Base-by-base conservation (phyloP, 2,329 filamentous ascomycete species). In the Clarireedia monteithiana region DNA sequence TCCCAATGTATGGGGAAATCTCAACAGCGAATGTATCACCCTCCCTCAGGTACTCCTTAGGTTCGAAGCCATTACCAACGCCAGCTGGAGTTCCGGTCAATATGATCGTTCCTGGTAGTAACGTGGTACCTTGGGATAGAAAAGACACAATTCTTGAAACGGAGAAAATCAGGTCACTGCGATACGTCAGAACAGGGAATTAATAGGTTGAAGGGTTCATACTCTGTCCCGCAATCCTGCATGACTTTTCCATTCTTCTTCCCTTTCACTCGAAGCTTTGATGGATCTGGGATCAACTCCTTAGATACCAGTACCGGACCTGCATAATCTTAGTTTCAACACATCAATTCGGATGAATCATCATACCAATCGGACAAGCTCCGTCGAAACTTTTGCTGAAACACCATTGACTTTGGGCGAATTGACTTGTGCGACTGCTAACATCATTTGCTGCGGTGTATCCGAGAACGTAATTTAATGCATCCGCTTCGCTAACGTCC, bases 381-480 rank as follows among this genome's bases (percentile, higher is more conserved):
- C 72, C 73, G 60, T 79, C 77, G 52, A 77, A 78, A 0, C 76
- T 74, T 62, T 79, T 79, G 26, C 73, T 75, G 58, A 74, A 79
- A 49, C 73, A 73, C 76, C 76, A 79, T 58, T 79, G 77, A 49
- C 67, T 71, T 56, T 75, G 73, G 5, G 72, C 69, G 58, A 73
- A 74, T 64, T 82, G 80, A 48, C 71, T 74, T 49, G 75, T 75
- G 5, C 80, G 73, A 10, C 75, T 75, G 6, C 75, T 78, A 0
- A 82, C 73, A 64, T 83, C 80, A 64, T 83, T 83, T 36, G 75
- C 76, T 24, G 75, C 75, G 0, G 78, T 81, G 61, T 82, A 83
- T 26, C 79, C 80, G 2, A 82, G 73, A 2, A 83, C 71, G 58
- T 80, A 78, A 50, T 75, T 70, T 23, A 76, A 61, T 14, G 77